A percentile compares a stretch with the other conserved stretches of the same genome.
Conservation (phyloP, 192 early-diverging fungal species). For the Phlyctochytrium bullatum region DNA sequence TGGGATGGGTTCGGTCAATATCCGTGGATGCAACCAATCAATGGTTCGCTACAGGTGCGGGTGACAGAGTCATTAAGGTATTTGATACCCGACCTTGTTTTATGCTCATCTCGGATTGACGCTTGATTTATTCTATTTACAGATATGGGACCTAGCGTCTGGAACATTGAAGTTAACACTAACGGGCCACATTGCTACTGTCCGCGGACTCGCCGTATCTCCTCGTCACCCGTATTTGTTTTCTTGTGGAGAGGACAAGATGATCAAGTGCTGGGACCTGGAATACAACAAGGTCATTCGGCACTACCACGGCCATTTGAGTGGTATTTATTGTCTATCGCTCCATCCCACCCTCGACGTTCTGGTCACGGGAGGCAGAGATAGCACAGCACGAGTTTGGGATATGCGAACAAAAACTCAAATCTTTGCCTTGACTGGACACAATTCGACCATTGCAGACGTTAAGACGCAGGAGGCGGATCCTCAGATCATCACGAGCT, state of each 20-base stretch:
- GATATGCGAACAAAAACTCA: conserved; percentile 97
- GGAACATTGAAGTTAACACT: conserved; percentile 92
- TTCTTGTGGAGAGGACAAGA: conserved; percentile 96
- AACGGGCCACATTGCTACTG: conserved; percentile 94
- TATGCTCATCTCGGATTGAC: no score
- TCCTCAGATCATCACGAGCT: conserved; percentile 93
- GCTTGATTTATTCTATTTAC: conserved; percentile 2
- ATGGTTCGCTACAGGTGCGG: conserved; percentile 99
- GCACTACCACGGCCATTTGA: conserved; percentile 97
- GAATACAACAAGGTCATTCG: conserved; percentile 99
- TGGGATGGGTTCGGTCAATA: conserved; percentile 93
- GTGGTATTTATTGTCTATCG: conserved; percentile 86
- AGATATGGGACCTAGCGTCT: conserved; percentile 99
- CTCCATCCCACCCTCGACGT: conserved; percentile 95
- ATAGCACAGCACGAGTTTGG: conserved; percentile 95
- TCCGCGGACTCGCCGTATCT: conserved; percentile 92
- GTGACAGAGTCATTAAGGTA: conserved; percentile 97
- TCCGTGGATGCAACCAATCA: conserved; percentile 93
- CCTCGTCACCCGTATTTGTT: conserved; percentile 96
- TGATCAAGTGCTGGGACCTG: conserved; percentile 99
- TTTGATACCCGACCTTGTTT: conserved; percentile 18
- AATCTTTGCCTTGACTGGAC: conserved; percentile 86
- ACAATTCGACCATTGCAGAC: conserved; percentile 79
- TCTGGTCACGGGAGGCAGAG: conserved; percentile 91
- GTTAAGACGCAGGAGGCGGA: conserved; percentile 93